These are phyloP conservation scores for Hypoxylon lienhwacheense DNA, from an alignment of 495 filamentous ascomycete species.

Conservation along the genomic window DNA sequence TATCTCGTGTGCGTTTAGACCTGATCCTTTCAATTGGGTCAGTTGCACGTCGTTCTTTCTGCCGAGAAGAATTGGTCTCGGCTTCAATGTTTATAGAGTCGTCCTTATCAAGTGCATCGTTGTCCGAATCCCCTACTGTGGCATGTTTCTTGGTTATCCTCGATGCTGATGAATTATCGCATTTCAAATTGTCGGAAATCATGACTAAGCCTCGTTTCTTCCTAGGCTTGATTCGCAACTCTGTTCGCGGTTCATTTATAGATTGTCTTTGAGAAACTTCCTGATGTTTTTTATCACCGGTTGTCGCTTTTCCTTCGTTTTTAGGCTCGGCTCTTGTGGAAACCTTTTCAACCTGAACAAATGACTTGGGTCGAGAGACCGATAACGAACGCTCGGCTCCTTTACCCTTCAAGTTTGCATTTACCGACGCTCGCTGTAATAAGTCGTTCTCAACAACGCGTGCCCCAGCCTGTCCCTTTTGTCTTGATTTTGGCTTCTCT, in stretches of 20 bases:
- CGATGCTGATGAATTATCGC: conserved; percentile 4
- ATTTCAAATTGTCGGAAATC: conserved; percentile 36
- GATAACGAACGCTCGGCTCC: not conserved
- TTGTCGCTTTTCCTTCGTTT: not conserved
- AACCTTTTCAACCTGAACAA: not conserved
- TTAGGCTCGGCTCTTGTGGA: not conserved
- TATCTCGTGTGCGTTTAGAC: conserved; percentile 1
- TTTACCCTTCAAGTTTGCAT: not conserved
- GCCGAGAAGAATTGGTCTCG: not conserved
- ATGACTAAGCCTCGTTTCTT: conserved; percentile 49
- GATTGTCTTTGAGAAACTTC: not conserved
- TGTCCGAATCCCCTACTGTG: not conserved
- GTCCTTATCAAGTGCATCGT: not conserved
- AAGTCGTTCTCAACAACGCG: not conserved
- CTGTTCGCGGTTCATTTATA: conserved; percentile 39
- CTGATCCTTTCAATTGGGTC: not conserved
- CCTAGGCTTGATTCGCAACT: conserved; percentile 46
- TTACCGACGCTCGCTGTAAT: not conserved
- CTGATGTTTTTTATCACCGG: conserved; percentile 3
- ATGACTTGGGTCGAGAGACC: not conserved
- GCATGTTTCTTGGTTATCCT: conserved; percentile 4
- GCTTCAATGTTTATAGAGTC: not conserved
- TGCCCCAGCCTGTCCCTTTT: not conserved
- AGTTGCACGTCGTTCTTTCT: not conserved
- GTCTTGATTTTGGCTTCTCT: not conserved